These are phyloP conservation scores for Lathyrus oleraceus DNA, from an alignment of 306 rosid species.

Conservation along the genomic window DNA sequence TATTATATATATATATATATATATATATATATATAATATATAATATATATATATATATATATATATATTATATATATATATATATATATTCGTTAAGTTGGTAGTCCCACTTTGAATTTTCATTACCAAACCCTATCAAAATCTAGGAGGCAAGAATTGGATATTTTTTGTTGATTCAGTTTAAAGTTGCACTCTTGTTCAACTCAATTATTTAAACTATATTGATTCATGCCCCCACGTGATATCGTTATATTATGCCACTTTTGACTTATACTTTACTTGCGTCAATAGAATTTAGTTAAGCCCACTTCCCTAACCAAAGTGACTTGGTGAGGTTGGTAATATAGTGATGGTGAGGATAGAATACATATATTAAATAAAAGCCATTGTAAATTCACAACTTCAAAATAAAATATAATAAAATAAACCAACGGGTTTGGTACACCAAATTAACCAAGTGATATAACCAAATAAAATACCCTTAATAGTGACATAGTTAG, in stretches of 20 bases:
- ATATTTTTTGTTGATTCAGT: slow-evolving; percentile 36
- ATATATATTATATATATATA: no score
- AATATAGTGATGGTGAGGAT: neutral
- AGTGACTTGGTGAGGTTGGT: slow-evolving; percentile 83
- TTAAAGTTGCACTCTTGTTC: slow-evolving; percentile 15
- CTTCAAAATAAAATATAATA: neutral
- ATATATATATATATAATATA: no score
- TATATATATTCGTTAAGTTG: no score
- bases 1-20: no score
- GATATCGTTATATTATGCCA: neutral
- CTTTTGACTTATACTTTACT: slow-evolving; percentile 28
- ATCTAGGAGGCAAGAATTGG: neutral
- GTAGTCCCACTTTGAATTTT: slow-evolving; percentile 61
- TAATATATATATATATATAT: no score
- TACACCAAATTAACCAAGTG: slow-evolving; percentile 72
- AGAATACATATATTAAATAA: neutral
- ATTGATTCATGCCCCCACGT: slow-evolving; percentile 24
- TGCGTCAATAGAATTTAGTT: slow-evolving; percentile 53
- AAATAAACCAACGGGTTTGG: slow-evolving; percentile 53
- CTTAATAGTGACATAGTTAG: neutral
- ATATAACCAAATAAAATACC: no score
- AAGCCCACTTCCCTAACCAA: slow-evolving; percentile 62
- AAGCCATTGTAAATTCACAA: neutral
- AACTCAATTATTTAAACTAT: slow-evolving; percentile 4
- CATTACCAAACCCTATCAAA: slow-evolving; percentile 42